Evolutionary conservation across 495 filamentous ascomycete genomes (phyloP).

Genomic region (Apiosordaria backusii): DNA sequence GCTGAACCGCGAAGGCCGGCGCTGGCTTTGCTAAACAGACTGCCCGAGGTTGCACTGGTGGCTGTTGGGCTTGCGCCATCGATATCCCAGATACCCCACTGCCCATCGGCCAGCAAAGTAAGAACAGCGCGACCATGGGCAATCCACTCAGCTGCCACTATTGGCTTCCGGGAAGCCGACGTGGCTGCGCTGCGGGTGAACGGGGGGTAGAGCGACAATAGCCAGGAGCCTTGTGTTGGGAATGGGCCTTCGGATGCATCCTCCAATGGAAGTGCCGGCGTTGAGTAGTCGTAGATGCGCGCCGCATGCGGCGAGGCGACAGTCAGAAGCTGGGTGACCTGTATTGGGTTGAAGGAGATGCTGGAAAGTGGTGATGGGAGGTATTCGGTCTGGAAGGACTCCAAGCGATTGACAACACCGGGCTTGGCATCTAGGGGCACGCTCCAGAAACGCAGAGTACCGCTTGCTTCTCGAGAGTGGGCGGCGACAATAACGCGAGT

Average conservation of each 20-base stretch:
- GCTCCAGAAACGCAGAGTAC: constrained; percentile 49
- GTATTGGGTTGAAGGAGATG: constrained; percentile 69
- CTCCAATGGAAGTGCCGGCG: constrained; percentile 43
- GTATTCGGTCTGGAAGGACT: constrained; percentile 61
- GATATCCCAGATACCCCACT: constrained; percentile 94
- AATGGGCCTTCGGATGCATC: constrained; percentile 47
- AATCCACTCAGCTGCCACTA: constrained; percentile 82
- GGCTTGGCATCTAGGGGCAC: constrained; percentile 39
- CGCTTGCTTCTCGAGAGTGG: constrained; percentile 63
- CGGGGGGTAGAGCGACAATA: constrained; percentile 65
- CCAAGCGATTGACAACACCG: constrained; percentile 39
- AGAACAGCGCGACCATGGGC: constrained; percentile 73
- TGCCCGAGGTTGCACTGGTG: constrained; percentile 35
- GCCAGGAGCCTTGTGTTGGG: constrained; percentile 57
- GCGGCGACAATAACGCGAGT: constrained; percentile 48
- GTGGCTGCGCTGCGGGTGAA: constrained; percentile 50
- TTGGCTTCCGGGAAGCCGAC: constrained; percentile 60
- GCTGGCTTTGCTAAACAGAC: constrained; percentile 54
- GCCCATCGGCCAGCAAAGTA: constrained; percentile 73
- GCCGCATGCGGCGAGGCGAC: constrained; percentile 64
- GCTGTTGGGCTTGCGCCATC: constrained; percentile 54
- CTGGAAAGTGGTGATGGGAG: constrained; percentile 61
- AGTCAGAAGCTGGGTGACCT: constrained; percentile 61
- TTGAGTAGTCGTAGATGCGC: constrained; percentile 58
- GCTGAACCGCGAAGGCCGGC: constrained; percentile 61